Base-by-base conservation (phyloP, 192 early-diverging fungal genomes). In the Piromyces sp. region DNA sequence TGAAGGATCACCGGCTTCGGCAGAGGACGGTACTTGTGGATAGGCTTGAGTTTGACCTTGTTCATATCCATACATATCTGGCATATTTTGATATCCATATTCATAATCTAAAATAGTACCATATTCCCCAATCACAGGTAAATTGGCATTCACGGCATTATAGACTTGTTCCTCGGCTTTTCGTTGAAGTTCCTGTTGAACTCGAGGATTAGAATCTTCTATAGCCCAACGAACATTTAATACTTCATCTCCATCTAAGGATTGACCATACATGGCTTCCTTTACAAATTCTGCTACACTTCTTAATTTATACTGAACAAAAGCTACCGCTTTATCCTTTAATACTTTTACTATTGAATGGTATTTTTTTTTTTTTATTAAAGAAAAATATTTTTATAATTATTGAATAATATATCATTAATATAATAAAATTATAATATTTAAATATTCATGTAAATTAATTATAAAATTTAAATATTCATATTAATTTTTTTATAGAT, bases 191-290 rank as follows among this genome's bases (percentile, higher is more conserved):
- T 90, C 79, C 30, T 82, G 86, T 83, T 51, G 85, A 26, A 79
- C 84, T 80, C 84, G 81, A 37, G 93, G 93, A 86, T 94, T 93
- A 9, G 94, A 93, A 84, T 95, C 92, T 81, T 95, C 94, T 5
- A 89, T 93, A 0, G 95, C 95, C 95, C 95, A 96, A 79, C 95
- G 89, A 31, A 91, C 88, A 82, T 92, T 90, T 26, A 92, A 83
- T 81, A 94, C 91, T 84, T 96, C 95, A 78, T 91, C 90, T 78
- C 87, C 85, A 83, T 96, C 95, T 30, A 96, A 82, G 29, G 91
- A 89, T 79, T 96, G 95, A 42, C 90, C 89, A 79, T 88, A 88
- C 95, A 96, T 96, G 13, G 95, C 95, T 83, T 96, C 95, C 81
- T 92, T 93, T 15, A 95, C 95, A 88, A 96, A 96, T 87, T 96